Conservation (phyloP, 495 filamentous ascomycete genomes). For the Penicillium malachiteum region DNA sequence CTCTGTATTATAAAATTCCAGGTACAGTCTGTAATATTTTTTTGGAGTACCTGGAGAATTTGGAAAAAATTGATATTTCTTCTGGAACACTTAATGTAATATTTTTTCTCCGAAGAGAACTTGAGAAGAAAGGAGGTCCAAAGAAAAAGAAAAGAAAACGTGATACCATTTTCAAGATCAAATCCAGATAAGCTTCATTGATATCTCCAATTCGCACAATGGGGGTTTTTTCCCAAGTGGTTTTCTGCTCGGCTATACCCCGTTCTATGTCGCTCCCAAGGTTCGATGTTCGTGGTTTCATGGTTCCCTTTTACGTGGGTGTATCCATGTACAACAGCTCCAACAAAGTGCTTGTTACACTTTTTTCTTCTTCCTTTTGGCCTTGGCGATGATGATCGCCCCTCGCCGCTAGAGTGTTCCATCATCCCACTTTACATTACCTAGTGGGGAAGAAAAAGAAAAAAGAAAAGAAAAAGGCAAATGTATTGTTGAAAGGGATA, state of each 20-base stretch:
- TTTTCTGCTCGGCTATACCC: constrained; percentile 21
- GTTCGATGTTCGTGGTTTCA: constrained; percentile 11
- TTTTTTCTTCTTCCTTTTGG: constrained; percentile 14
- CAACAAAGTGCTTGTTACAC: background rate
- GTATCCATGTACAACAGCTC: background rate
- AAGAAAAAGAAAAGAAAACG: no score
- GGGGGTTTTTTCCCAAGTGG: background rate
- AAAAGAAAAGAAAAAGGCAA: background rate
- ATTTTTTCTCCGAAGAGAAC: no score
- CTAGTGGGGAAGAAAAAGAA: constrained; percentile 24
- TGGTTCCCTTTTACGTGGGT: constrained; percentile 8
- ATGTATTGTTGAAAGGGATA: background rate
- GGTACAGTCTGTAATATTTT: no score
- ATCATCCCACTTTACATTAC: constrained; percentile 20
- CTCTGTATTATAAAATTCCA: no score
- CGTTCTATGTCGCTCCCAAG: constrained; percentile 13
- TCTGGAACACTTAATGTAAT: no score
- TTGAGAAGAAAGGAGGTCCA: no score
- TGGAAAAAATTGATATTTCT: no score
- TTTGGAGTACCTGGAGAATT: no score
- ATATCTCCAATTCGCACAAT: background rate
- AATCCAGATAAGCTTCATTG: constrained; percentile 15
- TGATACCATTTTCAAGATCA: background rate
- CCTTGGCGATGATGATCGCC: constrained; percentile 31
- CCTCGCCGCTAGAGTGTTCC: constrained; percentile 16